A percentile compares a stretch with the other conserved stretches of the same genome.
Conservation (phyloP, 352 stramenopile genomes). For the Chrysophaeum taylorii region DNA sequence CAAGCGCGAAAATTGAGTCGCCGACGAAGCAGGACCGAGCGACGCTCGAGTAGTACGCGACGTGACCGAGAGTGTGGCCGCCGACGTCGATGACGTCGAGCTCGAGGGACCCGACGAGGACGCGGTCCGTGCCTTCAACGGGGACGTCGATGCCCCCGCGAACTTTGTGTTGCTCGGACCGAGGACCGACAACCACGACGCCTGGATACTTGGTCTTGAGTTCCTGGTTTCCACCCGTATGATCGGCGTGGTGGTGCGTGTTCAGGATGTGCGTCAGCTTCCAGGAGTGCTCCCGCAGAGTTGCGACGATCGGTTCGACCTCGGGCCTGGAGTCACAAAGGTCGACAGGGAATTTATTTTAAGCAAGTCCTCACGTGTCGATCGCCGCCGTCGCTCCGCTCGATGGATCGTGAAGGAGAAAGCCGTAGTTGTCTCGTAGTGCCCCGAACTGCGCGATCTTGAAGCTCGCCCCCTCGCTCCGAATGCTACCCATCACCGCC, state of each 20-base stretch:
- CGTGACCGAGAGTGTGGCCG: constrained; percentile 77
- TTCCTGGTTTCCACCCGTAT: constrained; percentile 74
- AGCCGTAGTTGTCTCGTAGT: constrained; percentile 23
- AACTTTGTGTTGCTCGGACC: constrained; percentile 37
- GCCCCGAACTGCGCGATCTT: constrained; percentile 9
- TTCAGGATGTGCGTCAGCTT: constrained; percentile 72
- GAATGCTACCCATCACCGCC: too few relatives aligned
- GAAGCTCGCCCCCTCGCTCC: too few relatives aligned
- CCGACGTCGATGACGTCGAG: constrained; percentile 41
- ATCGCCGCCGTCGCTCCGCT: constrained; percentile 54
- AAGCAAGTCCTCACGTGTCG: constrained; percentile 35
- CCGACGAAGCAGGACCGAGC: constrained; percentile 45
- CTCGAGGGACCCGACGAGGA: constrained; percentile 58
- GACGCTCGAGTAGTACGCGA: constrained; percentile 49
- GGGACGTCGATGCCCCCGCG: constrained; percentile 47
- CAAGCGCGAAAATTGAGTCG: constrained; percentile 49
- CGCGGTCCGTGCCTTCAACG: constrained; percentile 51
- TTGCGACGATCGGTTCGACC: constrained; percentile 47
- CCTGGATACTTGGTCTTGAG: constrained; percentile 45
- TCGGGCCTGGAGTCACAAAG: too few relatives aligned
- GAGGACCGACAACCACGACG: constrained; percentile 56
- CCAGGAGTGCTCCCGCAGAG: constrained; percentile 44
- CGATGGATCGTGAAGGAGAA: constrained; percentile 8
- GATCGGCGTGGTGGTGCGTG: constrained; percentile 81
- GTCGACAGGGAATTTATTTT: background rate